Percentiles rank a stretch among this genome's conserved stretches.
Conservation (phyloP, 2,329 filamentous ascomycete species). For the Plectosphaerella plurivora region DNA sequence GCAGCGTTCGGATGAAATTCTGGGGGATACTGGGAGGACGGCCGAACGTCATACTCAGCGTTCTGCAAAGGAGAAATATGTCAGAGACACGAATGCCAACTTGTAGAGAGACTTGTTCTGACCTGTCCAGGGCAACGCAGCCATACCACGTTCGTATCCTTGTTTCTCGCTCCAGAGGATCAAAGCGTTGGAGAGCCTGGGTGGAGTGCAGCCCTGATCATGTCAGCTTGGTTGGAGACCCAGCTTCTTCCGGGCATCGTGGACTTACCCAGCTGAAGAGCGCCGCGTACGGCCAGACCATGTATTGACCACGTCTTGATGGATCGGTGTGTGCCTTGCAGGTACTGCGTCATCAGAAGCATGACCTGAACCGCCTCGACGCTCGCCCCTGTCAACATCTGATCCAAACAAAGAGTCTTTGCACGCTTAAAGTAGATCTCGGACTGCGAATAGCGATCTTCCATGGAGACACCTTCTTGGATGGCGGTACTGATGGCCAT, state of each 20-base stretch:
- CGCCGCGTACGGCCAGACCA: constrained; percentile 45
- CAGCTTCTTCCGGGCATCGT: too few relatives aligned
- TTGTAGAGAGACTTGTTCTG: constrained; percentile 2
- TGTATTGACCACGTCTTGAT: constrained; percentile 50
- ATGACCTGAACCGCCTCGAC: constrained; percentile 46
- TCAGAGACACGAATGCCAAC: too few relatives aligned
- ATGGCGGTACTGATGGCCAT: constrained; percentile 34
- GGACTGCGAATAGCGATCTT: constrained; percentile 31
- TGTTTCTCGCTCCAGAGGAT: constrained; percentile 38
- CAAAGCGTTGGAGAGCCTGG: constrained; percentile 26
- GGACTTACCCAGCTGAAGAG: constrained; percentile 38
- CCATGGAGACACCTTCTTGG: constrained; percentile 20
- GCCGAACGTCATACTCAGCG: constrained; percentile 47
- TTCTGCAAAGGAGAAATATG: constrained; percentile 18
- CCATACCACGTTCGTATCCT: constrained; percentile 45
- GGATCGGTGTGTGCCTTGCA: constrained; percentile 49
- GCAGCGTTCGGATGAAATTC: constrained; percentile 31
- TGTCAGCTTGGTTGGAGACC: too few relatives aligned
- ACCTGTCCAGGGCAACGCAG: constrained; percentile 42
- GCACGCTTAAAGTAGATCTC: constrained; percentile 41
- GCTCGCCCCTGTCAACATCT: constrained; percentile 34
- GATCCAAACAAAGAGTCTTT: constrained; percentile 33
- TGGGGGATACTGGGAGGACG: constrained; percentile 41
- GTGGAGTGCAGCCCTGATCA: constrained; percentile 33
- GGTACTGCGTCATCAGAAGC: constrained; percentile 43